Percentiles rank a stretch among this genome's conserved stretches.
phyloP scores from a whole-genome alignment of 169 alveolate species.

The Plasmodium fragile region DNA sequence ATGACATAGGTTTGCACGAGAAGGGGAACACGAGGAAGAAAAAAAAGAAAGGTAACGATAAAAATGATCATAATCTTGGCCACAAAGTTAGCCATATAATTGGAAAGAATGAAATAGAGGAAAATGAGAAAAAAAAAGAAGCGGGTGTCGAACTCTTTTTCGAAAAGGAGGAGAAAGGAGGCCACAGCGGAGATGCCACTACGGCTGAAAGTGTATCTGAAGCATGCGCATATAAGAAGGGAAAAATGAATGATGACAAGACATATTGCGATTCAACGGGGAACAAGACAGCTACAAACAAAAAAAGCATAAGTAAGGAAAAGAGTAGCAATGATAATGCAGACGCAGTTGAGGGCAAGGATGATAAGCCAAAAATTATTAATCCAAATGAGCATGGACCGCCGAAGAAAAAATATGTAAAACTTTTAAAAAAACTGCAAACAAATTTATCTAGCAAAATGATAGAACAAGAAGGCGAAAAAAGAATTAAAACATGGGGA shows the following conservation, averaged over 20 bases:
- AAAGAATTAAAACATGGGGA: slow-evolving; percentile 84
- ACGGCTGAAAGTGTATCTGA: not conserved
- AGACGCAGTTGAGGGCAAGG: not conserved
- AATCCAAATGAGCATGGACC: not conserved
- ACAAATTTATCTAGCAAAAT: slow-evolving; percentile 20
- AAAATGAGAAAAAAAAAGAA: not conserved
- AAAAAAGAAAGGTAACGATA: not conserved
- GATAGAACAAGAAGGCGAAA: slow-evolving; percentile 58
- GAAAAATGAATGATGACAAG: not conserved
- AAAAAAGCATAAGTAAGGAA: slow-evolving; percentile 2
- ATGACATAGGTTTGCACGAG: not conserved
- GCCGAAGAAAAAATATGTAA: slow-evolving; percentile 43
- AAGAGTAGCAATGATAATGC: not conserved
- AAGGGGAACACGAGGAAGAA: slow-evolving; percentile 8
- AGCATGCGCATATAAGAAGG: not conserved
- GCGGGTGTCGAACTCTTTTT: not conserved
- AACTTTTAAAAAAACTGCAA: slow-evolving; percentile 60
- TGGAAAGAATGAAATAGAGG: not conserved
- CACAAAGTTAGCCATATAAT: not conserved
- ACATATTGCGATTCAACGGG: not conserved
- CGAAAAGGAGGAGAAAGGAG: not conserved
- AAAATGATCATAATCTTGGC: not conserved
- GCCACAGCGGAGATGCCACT: not conserved
- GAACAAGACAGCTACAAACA: not conserved
- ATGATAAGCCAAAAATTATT: not conserved